A percentile compares a stretch with the other conserved stretches of the same genome.
Evolutionary conservation across 306 rosid species (phyloP).

Genomic region (Hylodesmum podocarpum): DNA sequence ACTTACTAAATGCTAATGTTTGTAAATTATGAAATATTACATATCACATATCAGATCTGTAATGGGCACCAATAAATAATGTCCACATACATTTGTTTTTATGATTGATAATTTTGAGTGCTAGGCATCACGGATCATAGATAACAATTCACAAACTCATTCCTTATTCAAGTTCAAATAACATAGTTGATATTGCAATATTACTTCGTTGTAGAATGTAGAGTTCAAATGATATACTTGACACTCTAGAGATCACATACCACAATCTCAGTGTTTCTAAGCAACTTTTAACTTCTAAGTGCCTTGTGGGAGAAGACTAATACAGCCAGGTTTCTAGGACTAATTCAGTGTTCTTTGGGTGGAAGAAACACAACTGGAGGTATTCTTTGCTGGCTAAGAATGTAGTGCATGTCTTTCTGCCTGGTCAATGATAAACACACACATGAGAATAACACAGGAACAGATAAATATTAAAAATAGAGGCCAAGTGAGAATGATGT

Average conservation of each 20-base stretch:
- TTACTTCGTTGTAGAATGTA: neutral
- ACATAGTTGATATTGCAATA: neutral
- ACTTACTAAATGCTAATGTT: conserved; percentile 13
- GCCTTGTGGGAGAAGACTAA: neutral
- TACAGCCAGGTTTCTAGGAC: neutral
- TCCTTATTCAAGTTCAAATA: neutral
- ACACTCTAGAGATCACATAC: neutral
- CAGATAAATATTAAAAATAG: neutral
- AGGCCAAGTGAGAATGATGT: neutral
- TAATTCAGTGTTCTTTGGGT: neutral
- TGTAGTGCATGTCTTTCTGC: neutral
- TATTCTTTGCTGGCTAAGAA: too few relatives aligned
- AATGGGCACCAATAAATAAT: neutral
- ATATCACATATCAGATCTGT: neutral
- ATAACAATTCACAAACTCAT: neutral
- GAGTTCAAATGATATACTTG: neutral
- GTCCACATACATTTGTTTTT: neutral
- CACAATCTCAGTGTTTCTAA: neutral
- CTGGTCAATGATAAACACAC: neutral
- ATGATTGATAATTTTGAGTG: neutral
- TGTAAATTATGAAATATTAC: conserved; percentile 6
- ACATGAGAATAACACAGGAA: neutral
- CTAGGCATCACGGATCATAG: neutral
- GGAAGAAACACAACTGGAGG: too few relatives aligned
- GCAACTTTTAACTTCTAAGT: neutral